Evolutionary conservation across 495 filamentous ascomycete genomes (phyloP).

Genomic region (Echria macrotheca): DNA sequence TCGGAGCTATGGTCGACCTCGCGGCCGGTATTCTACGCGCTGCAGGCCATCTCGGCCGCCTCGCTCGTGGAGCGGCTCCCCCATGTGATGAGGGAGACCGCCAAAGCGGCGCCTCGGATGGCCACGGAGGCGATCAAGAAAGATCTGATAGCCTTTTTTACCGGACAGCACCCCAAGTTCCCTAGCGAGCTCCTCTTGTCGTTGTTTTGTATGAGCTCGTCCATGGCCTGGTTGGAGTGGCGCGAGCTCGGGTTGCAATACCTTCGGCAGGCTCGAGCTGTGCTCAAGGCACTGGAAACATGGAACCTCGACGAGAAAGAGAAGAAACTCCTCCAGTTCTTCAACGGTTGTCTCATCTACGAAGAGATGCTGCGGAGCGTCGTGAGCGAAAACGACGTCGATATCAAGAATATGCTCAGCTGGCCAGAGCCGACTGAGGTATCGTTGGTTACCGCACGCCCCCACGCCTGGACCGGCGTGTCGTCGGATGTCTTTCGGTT

Average conservation of each 20-base stretch:
- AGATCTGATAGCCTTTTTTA: slow-evolving; percentile 22
- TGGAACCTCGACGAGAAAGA: slow-evolving; percentile 14
- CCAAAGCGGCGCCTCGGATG: slow-evolving; percentile 18
- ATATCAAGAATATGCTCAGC: slow-evolving; percentile 29
- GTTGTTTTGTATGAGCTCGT: slow-evolving; percentile 34
- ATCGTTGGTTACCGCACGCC: slow-evolving; percentile 9
- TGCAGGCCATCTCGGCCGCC: slow-evolving; percentile 29
- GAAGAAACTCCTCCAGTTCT: slow-evolving; percentile 25
- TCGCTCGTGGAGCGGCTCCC: slow-evolving; percentile 31
- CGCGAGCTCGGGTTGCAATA: slow-evolving; percentile 27
- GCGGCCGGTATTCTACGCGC: slow-evolving; percentile 21
- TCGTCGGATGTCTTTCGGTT: slow-evolving; percentile 22
- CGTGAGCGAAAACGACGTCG: slow-evolving; percentile 29
- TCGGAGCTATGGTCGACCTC: slow-evolving; percentile 23
- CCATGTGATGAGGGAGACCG: slow-evolving; percentile 27
- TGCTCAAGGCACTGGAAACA: slow-evolving; percentile 21
- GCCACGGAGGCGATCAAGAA: slow-evolving; percentile 25
- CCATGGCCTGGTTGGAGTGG: slow-evolving; percentile 32
- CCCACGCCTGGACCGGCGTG: slow-evolving; percentile 29
- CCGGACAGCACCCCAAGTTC: slow-evolving; percentile 11
- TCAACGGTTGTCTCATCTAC: slow-evolving; percentile 32
- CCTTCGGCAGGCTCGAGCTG: slow-evolving; percentile 22
- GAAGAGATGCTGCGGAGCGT: slow-evolving; percentile 34
- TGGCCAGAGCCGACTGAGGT: slow-evolving; percentile 24
- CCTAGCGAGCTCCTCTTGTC: slow-evolving; percentile 27